Base-by-base conservation (phyloP, 2,329 filamentous ascomycete genomes). In the Pseudogymnoascus sp. region DNA sequence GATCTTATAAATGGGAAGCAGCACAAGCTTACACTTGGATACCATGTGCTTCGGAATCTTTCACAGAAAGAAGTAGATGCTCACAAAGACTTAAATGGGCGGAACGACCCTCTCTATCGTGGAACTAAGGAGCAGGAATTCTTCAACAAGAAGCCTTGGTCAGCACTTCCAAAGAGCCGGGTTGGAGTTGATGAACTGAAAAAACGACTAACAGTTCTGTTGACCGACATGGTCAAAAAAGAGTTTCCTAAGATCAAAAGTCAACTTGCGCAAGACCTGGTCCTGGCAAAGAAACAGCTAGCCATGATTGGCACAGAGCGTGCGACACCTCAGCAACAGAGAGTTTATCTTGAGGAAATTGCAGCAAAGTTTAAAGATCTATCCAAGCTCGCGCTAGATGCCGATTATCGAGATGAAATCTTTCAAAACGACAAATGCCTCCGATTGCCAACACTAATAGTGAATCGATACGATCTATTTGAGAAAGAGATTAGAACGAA, bases 1-100 rank as follows among this genome's bases (percentile, higher is more conserved):
- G 58, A 65, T 34, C 50, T 60, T 11, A 39, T 62, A n/a, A 38
- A 64, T 43, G 61, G 62, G 34, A 63, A 61, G 41, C 54, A 62
- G 58, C 47, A 38, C 7, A 62, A 60, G 34, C 58, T 65, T 22
- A 58, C n/a, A 16, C 64, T 63, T 59, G 64, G 64, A n/a, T 65
- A 63, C 32, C 57, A 50, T 61, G 12, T 65, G 11, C 37, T 65
- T 18, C 57, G 61, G 4, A 65, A 65, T 62, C 75, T 9, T 39
- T 39, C 38, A 11, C 7, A 20, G 38, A 12, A 39, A 39, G 37
- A 39, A 2, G 3, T 18, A 4, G 16, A 18, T 18, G 7, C 37
- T 18, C 35, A 37, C 14, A 37, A 37, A 37, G 14, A 16, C 34
- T 35, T 35, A 5, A 35, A 35, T 35, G 34, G 34, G 34, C 34